Base-by-base conservation (phyloP, 176 grass and related monocot species). In the Zoysia pacifica region DNA sequence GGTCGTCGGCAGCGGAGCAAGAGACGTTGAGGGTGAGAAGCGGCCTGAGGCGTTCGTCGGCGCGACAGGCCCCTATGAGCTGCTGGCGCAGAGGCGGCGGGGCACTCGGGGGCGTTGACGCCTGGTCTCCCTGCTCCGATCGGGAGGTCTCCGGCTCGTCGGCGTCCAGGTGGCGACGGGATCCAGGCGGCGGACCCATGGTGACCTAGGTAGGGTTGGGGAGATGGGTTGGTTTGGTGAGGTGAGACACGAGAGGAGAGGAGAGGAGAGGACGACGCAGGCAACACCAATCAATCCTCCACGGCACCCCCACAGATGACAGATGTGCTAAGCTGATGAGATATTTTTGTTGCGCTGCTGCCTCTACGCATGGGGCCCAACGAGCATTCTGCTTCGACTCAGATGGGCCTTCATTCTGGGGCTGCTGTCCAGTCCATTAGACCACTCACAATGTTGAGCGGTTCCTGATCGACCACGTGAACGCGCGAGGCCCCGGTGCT, bases 21-120 rank as follows among this genome's bases (percentile, higher is more conserved):
- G 90, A 90, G 62, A 90, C 77, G 69, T 88, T 88, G 73, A 88
- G 87, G 67, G 81, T 83, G 75, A 90, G 82, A 45, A 91, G 77
- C 38, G 91, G 91, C 39, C 79, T 76, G 63, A 90, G 85, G 38
- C 85, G 85, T 66, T 97, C 94, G 53, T 94, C 91, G n/a, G 87
- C 89, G 62, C 94, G 94, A 87, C 95, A 97, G 15, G 91, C 95
- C 15, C 94, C 95, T 47, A 91, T 39, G 11, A 88, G 65, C 86
- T 94, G 95, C 70, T 87, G 86, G 67, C 90, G 86, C 19, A 97
- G 87, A 35, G 79, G 45, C 9, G 85, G 75, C 62, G 85, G 85
- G 8, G 54, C 84, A 39, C 42, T 74, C 1, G 48, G 18, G 3
- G 64, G n/a, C 61, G 75, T 72, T 4, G 55, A 62, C 44, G 50